Evolutionary conservation across 495 filamentous ascomycete species (phyloP).

Genomic region (Lichenothelia convexa): DNA sequence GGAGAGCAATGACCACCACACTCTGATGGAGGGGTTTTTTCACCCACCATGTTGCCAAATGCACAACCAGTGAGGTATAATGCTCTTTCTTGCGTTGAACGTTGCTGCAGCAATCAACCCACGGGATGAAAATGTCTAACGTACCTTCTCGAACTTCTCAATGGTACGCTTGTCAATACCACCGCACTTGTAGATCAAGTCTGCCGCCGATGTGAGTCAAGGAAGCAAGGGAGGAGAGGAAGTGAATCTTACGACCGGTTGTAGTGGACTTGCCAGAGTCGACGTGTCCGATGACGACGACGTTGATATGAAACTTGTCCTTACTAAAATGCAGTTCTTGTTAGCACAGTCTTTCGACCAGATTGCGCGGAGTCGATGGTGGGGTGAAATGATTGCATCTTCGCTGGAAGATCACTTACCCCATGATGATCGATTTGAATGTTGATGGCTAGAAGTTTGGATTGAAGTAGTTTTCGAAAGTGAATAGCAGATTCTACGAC

Average conservation of each 20-base stretch:
- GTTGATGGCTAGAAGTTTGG: slow-evolving; percentile 5
- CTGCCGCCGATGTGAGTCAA: slow-evolving; percentile 25
- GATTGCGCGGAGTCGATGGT: background rate
- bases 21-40: too few relatives aligned
- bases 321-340: slow-evolving; percentile 42
- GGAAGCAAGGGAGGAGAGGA: slow-evolving; percentile 11
- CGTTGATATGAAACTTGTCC: slow-evolving; percentile 85
- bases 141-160: slow-evolving; percentile 99
- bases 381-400: slow-evolving; percentile 2
- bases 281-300: slow-evolving; percentile 99
- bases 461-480: slow-evolving; percentile 8
- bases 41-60: too few relatives aligned
- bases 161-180: slow-evolving; percentile 99
- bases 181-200: slow-evolving; percentile 99
- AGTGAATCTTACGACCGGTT: slow-evolving; percentile 39
- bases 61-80: too few relatives aligned
- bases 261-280: slow-evolving; percentile 99
- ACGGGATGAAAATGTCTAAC: too few relatives aligned
- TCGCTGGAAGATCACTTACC: slow-evolving; percentile 11
- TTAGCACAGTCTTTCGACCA: slow-evolving; percentile 7
- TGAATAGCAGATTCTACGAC: too few relatives aligned
- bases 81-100: too few relatives aligned
- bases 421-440: slow-evolving; percentile 15
- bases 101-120: too few relatives aligned
- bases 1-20: too few relatives aligned